Evolutionary conservation across 2,329 filamentous ascomycete genomes (phyloP).

Genomic region (Neophaeococcomyces mojaviensis): DNA sequence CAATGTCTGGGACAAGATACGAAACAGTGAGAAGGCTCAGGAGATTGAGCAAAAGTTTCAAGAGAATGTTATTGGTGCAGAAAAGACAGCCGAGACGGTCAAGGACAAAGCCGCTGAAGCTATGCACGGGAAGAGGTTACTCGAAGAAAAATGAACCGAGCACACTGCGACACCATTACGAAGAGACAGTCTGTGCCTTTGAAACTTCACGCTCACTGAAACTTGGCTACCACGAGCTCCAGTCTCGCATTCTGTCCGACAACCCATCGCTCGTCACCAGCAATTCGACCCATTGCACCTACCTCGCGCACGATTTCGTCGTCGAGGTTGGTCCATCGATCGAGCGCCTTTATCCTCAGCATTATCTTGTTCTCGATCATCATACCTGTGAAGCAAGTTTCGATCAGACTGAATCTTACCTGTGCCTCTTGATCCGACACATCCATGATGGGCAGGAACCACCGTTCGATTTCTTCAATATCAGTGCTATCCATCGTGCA

Average conservation of each 20-base stretch:
- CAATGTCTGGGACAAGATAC: constrained; percentile 9
- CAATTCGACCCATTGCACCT: constrained; percentile 47
- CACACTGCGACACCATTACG: too few species aligned
- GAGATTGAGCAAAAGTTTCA: constrained; percentile 14
- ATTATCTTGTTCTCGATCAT: constrained; percentile 25
- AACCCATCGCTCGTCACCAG: constrained; percentile 55
- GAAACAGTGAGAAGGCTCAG: constrained; percentile 8
- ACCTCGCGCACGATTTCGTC: constrained; percentile 41
- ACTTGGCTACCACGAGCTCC: constrained; percentile 47
- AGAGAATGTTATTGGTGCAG: constrained; percentile 8
- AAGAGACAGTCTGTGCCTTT: neutral
- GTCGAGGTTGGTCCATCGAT: constrained; percentile 21
- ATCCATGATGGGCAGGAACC: constrained; percentile 33
- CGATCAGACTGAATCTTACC: constrained; percentile 30
- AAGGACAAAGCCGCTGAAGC: constrained; percentile 7
- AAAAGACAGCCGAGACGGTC: neutral
- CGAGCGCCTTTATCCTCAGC: constrained; percentile 23
- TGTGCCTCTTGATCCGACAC: constrained; percentile 26
- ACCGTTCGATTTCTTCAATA: constrained; percentile 26
- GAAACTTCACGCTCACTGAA: constrained; percentile 25
- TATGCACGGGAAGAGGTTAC: constrained; percentile 3
- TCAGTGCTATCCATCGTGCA: constrained; percentile 30
- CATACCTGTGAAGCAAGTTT: constrained; percentile 26
- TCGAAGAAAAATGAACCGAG: constrained; percentile 1
- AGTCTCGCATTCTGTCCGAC: constrained; percentile 49